Evolutionary conservation across 1,284 basidiomycete genomes (phyloP), one percentile per base, ranked within the genome.

Genomic region (Cryptococcus hybrid): DNA sequence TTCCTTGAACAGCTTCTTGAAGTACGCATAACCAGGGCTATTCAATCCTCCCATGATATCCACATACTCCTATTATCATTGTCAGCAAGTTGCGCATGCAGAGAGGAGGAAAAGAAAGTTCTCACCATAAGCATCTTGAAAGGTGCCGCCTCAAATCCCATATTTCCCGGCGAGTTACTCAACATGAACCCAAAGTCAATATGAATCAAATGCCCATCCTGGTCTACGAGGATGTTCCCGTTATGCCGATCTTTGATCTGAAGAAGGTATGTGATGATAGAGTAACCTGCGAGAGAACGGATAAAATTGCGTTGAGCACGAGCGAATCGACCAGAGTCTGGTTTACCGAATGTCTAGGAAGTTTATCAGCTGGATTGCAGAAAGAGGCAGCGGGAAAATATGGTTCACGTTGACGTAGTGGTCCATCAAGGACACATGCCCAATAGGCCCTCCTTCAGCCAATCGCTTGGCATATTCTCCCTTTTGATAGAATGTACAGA

Each of bases 111-210:
- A 30, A 18, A 35, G 39, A 44, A 12, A 13, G 1, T 8, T 56
- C 70, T 59, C 13, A 86, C 76, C 65, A 80, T 81, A 5, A 93
- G 88, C 35, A 99, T 80, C 77, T 99, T 99, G 84, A 99, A 99
- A 1, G 96, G 96, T 4, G 96, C 94, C 11, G 94, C 95, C 79
- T 99, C 96, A 73, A 99, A 99, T 30, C 95, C 92, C 63, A 99
- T 89, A 71, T 94, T 96, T 11, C 95, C 95, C 0, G 96, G 96
- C 5, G 92, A 93, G 76, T 97, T 96, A 42, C 88, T 90, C 52
- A 99, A 84, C 84, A 99, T 96, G 81, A 99, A 99, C 0, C 96
- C 96, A 76, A 99, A 99, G 78, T 99, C 96, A 65, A 98, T 98
- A 76, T 98, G 74, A 49, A 78, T 76, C 44, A 75, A 81, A 68